These are phyloP conservation scores for Penicillium sp. DNA, from an alignment of 2,329 filamentous ascomycete species.

Conservation along the genomic window DNA sequence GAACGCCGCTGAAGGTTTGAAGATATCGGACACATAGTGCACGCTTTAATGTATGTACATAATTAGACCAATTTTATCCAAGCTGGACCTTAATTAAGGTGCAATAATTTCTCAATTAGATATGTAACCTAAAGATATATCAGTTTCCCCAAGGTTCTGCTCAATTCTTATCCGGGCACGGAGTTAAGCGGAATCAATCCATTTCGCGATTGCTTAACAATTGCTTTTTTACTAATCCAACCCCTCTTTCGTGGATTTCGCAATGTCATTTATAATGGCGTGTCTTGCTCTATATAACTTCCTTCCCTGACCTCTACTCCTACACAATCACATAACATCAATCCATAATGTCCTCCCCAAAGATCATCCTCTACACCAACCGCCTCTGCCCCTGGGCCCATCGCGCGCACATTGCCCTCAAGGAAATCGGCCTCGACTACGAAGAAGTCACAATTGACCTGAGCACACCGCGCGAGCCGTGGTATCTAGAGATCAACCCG, in stretches of 20 bases:
- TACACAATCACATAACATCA: neutral
- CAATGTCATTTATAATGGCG: conserved; percentile 17
- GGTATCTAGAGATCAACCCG: conserved; percentile 75
- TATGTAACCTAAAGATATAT: neutral
- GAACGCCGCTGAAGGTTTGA: conserved; percentile 3
- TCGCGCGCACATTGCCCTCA: conserved; percentile 68
- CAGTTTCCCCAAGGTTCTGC: neutral
- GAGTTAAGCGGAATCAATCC: conserved; percentile 6
- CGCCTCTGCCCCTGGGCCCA: conserved; percentile 70
- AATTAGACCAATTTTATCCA: conserved; percentile 23
- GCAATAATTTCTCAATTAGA: neutral
- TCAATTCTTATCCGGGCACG: conserved; percentile 14
- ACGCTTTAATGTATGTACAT: conserved; percentile 34
- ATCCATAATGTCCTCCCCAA: conserved; percentile 36
- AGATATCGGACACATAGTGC: conserved; percentile 21
- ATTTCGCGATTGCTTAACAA: conserved; percentile 18
- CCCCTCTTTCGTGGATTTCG: conserved; percentile 16
- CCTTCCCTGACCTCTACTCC: conserved; percentile 11
- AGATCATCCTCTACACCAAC: conserved; percentile 69
- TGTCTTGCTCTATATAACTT: conserved; percentile 5
- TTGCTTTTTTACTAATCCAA: conserved; percentile 25
- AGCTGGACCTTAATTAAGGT: conserved; percentile 9
- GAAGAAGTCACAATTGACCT: conserved; percentile 74
- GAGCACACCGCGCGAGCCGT: conserved; percentile 62
- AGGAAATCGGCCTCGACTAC: conserved; percentile 63